Evolutionary conservation across 352 stramenopile genomes (phyloP).

Genomic region (Phytopythium oedochilum): DNA sequence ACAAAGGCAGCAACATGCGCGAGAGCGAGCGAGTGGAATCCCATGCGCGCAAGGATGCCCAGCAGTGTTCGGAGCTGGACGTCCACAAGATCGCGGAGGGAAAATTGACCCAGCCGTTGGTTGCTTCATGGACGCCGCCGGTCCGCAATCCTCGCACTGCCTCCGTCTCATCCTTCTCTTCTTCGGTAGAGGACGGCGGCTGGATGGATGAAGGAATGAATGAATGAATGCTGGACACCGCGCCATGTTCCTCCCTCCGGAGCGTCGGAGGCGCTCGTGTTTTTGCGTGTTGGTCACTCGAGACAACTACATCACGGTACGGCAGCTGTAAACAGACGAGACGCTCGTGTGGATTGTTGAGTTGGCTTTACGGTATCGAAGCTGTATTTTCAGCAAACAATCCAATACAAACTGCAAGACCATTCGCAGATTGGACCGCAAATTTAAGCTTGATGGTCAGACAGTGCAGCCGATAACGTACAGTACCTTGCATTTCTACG

Average conservation of each 20-base stretch:
- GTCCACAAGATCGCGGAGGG: too few species aligned
- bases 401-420: conserved; percentile 1
- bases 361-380: not conserved
- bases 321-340: not conserved
- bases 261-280: not conserved
- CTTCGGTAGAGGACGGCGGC: not conserved
- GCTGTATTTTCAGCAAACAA: not conserved
- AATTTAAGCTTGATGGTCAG: not conserved
- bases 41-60: not conserved
- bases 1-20: not conserved
- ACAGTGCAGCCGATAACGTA: not conserved
- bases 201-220: not conserved
- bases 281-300: not conserved
- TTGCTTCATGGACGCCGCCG: not conserved
- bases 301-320: not conserved
- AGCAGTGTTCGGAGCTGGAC: not conserved
- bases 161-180: not conserved
- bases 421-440: too few species aligned
- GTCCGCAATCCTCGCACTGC: too few species aligned
- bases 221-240: not conserved
- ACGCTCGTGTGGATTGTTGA: not conserved
- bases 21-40: not conserved
- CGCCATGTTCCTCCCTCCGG: not conserved
- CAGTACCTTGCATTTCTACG: not conserved
- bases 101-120: too few species aligned